Percentiles rank a stretch among this genome's conserved stretches.
These are phyloP conservation scores for Gigaspora rosea DNA, from an alignment of 192 early-diverging fungal species.

Conservation along the genomic window DNA sequence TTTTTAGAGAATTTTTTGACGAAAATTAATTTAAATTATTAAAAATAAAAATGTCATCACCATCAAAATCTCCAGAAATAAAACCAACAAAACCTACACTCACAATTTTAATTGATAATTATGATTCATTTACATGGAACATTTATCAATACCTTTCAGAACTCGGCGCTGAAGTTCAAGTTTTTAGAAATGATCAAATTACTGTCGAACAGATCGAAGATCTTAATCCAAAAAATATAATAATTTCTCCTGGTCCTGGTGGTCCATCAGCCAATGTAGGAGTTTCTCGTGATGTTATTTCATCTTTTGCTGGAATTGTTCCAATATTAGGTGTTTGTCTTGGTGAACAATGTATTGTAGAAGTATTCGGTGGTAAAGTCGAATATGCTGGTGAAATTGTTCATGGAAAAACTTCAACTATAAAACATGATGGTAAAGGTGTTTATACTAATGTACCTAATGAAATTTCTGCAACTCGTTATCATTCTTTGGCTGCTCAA, in stretches of 20 bases:
- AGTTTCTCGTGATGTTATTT: slow-evolving; percentile 85
- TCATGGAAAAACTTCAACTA: slow-evolving; percentile 93
- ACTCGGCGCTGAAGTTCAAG: slow-evolving; percentile 89
- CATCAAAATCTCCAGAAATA: neutral
- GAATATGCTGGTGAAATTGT: slow-evolving; percentile 93
- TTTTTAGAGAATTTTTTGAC: no score
- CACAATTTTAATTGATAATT: slow-evolving; percentile 92
- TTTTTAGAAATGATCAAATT: slow-evolving; percentile 93
- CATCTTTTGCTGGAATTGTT: slow-evolving; percentile 88
- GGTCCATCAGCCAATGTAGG: slow-evolving; percentile 89
- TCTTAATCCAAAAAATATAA: slow-evolving; percentile 88
- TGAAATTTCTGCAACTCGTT: slow-evolving; percentile 86
- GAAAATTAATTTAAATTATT: no score
- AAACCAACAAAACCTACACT: slow-evolving; percentile 35
- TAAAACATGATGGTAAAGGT: slow-evolving; percentile 90
- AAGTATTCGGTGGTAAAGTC: slow-evolving; percentile 92
- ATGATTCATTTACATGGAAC: slow-evolving; percentile 99
- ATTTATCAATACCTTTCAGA: slow-evolving; percentile 93
- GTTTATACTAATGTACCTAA: slow-evolving; percentile 84
- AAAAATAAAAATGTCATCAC: no score
- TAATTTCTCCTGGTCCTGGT: slow-evolving; percentile 97
- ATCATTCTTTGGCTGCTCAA: slow-evolving; percentile 95
- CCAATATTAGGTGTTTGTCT: slow-evolving; percentile 98
- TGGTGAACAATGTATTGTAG: slow-evolving; percentile 97
- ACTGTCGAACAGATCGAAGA: slow-evolving; percentile 81